These are phyloP conservation scores for Smallanthus sonchifolius DNA, from an alignment of 129 eudicot species.

Conservation along the genomic window DNA sequence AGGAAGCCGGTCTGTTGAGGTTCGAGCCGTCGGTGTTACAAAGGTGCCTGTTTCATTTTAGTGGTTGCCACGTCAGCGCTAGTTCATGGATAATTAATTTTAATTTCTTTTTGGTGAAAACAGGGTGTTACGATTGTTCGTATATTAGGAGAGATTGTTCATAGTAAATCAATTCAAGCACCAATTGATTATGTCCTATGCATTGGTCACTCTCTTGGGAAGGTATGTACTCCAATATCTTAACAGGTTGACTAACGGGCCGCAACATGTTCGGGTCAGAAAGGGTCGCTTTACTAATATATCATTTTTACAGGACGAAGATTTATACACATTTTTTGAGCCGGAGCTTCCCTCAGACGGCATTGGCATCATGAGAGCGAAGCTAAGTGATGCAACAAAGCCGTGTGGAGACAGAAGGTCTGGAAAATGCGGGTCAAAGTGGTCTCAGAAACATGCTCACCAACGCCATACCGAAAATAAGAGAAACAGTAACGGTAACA, in stretches of 20 bases:
- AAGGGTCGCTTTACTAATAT: neutral
- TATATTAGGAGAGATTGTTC: conserved; percentile 89
- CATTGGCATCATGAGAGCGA: conserved; percentile 45
- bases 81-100: neutral
- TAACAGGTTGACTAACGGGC: neutral
- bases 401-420: conserved; percentile 37
- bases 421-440: conserved; percentile 41
- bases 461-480: conserved; percentile 43
- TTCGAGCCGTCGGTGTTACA: conserved; percentile 93
- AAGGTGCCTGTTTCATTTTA: conserved; percentile 50
- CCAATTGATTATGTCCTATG: conserved; percentile 92
- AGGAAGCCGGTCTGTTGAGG: conserved; percentile 90
- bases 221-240: conserved; percentile 40
- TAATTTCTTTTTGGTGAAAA: neutral
- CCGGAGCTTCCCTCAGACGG: conserved; percentile 74
- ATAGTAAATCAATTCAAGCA: conserved; percentile 68
- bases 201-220: conserved; percentile 78
- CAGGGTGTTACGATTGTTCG: conserved; percentile 95
- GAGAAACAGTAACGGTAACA: conserved; percentile 15
- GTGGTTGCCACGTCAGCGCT: neutral
- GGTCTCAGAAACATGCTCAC: conserved; percentile 32
- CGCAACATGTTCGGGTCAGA: neutral
- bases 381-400: conserved; percentile 43
- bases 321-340: conserved; percentile 79
- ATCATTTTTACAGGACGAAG: conserved; percentile 65